Base-by-base conservation (phyloP, 2,329 filamentous ascomycete genomes). In the Stachybotrys chlorohalonatus region DNA sequence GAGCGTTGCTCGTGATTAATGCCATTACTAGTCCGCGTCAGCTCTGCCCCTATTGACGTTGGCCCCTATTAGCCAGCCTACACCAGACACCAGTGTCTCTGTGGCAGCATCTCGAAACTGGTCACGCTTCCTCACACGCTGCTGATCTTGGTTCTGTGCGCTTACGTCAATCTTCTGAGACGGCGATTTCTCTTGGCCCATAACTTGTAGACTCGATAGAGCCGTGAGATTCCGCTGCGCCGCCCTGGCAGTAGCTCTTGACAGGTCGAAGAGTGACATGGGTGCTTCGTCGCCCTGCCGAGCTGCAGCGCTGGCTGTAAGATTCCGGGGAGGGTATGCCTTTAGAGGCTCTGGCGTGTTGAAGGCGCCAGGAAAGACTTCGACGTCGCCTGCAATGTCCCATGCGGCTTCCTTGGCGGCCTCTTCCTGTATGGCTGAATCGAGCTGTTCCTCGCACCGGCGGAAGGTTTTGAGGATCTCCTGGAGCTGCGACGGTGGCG, bases 391-490 rank as follows among this genome's bases (percentile, higher is more conserved):
- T 15, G 79, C 77, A 11, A 83, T 79, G 63, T 90, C 86, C 79
- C 87, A 90, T 2, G 81, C 83, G n/a, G 79, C 74, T 63, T 90
- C 89, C 47, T 81, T 81, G 54, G 81, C 82, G 5, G 81, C 81
- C 62, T 93, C 88, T 39, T 84, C 79, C 52, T 79, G 79, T 13
- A 89, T 75, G 3, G 87, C 77, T 0, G 78, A 77, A 52, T 85
- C 85, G 52, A 90, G 81, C 65, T 93, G 87, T 62, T 90, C 86
- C 64, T 95, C 89, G 59, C 87, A 91, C 49, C 86, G 79, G 11
- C 87, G 82, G 75, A 88, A 94, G 1, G 83, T 84, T 52, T 83
- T 85, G 3, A 94, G 73, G 13, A 94, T 87, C 59, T 90, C 87
- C 56, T 88, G 84, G 0, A 94, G 77, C 11, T 87, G 83, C 0